phyloP scores from a whole-genome alignment of 805 yeast species.

The Kluyveromyces starmeri region DNA sequence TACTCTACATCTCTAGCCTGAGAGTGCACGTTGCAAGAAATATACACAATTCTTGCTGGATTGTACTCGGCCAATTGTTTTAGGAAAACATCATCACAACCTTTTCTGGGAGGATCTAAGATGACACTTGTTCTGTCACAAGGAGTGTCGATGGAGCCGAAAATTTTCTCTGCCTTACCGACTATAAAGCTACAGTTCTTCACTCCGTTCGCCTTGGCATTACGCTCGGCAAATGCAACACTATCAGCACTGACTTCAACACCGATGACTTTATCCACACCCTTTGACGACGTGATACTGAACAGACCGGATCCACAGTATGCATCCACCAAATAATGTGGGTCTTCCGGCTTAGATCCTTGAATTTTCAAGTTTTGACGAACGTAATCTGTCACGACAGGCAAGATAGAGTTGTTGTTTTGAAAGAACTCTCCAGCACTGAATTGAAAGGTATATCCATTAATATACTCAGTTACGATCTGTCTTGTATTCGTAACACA shows the following conservation, averaged over 20 bases:
- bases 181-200: conserved; percentile 74
- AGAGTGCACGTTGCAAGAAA: conserved; percentile 94
- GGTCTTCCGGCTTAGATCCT: conserved; percentile 34
- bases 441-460: conserved; percentile 73
- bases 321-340: conserved; percentile 78
- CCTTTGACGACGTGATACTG: conserved; percentile 73
- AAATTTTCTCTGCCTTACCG: conserved; percentile 89
- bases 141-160: conserved; percentile 70
- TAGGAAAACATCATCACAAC: conserved; percentile 84
- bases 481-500: conserved; percentile 75
- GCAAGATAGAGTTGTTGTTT: conserved; percentile 86
- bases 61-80: conserved; percentile 74
- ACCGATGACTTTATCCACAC: conserved; percentile 81
- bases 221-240: conserved; percentile 75
- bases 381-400: conserved; percentile 75
- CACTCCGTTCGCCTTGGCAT: conserved; percentile 69
- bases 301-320: conserved; percentile 95
- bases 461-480: conserved; percentile 67
- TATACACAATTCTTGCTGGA: conserved; percentile 86
- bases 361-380: conserved; percentile 52
- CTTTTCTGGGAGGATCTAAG: conserved; percentile 95
- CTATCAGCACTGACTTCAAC: conserved; percentile 91
- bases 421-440: conserved; percentile 96
- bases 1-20: conserved; percentile 92
- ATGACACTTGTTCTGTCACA: conserved; percentile 75